Evolutionary conservation across 768 basidiomycete species (phyloP), one percentile per base, ranked within the genome.

Genomic region (Cystofilobasidium macerans): DNA sequence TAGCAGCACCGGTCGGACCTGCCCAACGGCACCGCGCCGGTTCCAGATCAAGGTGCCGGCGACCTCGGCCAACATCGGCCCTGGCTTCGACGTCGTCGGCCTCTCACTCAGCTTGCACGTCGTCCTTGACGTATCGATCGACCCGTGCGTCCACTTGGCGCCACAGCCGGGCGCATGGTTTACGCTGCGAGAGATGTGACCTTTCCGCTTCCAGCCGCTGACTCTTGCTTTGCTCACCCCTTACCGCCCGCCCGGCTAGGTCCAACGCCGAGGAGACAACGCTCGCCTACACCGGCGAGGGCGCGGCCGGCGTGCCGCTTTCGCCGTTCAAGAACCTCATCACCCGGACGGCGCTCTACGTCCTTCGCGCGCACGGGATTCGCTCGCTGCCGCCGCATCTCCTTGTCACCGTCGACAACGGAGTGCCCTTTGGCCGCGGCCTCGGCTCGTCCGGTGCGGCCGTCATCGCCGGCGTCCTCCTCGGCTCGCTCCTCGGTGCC

Each of bases 21-120:
- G 67, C 32, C 67, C 61, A 1, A 33, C 56, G 2, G 67, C 48
- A 12, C 45, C 56, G 7, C 26, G 67, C 26, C 11, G 16, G 54
- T 77, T 91, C 77, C 81, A 79, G 42, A 89, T 99, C 76, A 83
- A 81, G 69, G 87, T 98, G 61, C 94, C 94, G 13, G 91, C 91
- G n/a, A 97, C 94, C 2, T 92, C 93, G 69, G 94, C 94, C 70
- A 99, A 99, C 79, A 92, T 99, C 73, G 94, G 94, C 2, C 94
- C 94, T 45, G 94, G 94, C 30, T 99, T 99, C 77, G 95, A 99
- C 76, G 95, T 98, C 69, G 91, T 97, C 70, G 95, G 95, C n/a
- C 86, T 99, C 69, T 93, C 94, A 0, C 84, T 98, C 28, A 90
- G 89, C 1, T 83, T 95, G 35, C 81, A 85, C 70, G 82, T 97